A percentile compares a stretch with the other conserved stretches of the same genome.
phyloP scores from a whole-genome alignment of 345 rosid genomes.

The Salix udensis region DNA sequence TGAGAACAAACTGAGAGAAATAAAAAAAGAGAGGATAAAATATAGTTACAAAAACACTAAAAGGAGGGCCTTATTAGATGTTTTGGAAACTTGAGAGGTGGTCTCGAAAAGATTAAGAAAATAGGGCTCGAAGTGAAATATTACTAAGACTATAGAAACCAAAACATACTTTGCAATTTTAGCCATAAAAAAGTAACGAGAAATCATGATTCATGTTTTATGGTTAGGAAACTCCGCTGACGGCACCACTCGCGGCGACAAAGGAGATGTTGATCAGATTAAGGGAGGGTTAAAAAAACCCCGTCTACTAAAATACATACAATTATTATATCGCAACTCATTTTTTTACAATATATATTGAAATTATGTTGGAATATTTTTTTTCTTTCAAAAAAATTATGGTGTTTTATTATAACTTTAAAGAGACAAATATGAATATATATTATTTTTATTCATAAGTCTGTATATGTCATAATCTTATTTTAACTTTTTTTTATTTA shows the following conservation, averaged over 20 bases:
- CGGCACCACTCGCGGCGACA: background rate
- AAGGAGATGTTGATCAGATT: no score
- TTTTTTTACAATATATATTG: no score
- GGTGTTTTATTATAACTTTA: no score
- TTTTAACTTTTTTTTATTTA: no score
- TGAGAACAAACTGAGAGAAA: no score
- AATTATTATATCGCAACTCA: no score
- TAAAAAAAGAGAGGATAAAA: no score
- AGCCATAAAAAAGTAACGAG: background rate
- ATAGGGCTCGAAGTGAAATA: background rate
- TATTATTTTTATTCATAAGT: no score
- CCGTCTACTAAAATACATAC: background rate
- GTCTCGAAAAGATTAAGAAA: background rate
- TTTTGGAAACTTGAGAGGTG: background rate
- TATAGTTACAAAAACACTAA: background rate
- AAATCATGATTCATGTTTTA: background rate
- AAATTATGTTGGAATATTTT: no score
- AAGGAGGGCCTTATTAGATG: background rate
- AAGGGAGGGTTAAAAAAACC: background rate
- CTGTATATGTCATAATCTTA: no score
- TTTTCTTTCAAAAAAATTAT: no score
- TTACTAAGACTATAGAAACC: background rate
- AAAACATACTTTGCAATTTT: background rate
- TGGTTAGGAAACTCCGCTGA: background rate
- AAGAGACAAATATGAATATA: no score